These are phyloP conservation scores for Pyrenochaeta sp. DNA, from an alignment of 2,329 filamentous ascomycete species.

Conservation along the genomic window DNA sequence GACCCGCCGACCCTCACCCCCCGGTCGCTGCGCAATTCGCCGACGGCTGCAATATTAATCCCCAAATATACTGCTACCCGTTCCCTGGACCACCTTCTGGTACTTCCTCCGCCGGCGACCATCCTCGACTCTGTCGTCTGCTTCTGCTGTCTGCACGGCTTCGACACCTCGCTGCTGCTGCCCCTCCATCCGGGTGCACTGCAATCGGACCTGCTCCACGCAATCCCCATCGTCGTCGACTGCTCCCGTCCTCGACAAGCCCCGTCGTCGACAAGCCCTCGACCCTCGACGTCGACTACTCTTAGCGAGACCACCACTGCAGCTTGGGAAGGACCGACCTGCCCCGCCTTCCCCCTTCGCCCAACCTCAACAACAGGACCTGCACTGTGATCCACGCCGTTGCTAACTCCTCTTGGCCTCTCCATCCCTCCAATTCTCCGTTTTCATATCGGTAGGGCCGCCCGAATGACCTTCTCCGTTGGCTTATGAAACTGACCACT, in stretches of 20 bases:
- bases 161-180: constrained; percentile 6
- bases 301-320: constrained; percentile 10
- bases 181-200: constrained; percentile 8
- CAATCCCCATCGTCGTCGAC: background rate
- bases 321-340: constrained; percentile 9
- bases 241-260: no score
- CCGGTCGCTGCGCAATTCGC: constrained; percentile 35
- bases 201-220: background rate
- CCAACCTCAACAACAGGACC: constrained; percentile 4
- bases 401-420: background rate
- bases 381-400: background rate
- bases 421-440: no score
- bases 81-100: constrained; percentile 26
- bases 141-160: constrained; percentile 19
- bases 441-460: no score
- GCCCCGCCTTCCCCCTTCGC: constrained; percentile 16
- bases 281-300: constrained; percentile 5
- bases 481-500: no score
- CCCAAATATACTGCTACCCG: constrained; percentile 25
- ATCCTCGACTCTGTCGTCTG: constrained; percentile 19
- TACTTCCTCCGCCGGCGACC: constrained; percentile 21
- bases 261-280: no score
- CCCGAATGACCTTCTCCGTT: no score
- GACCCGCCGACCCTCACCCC: constrained; percentile 30
- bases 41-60: constrained; percentile 30